Evolutionary conservation across 805 yeast genomes (phyloP), one percentile per base, ranked within the genome.

Genomic region (Kuraishia floccosa): DNA sequence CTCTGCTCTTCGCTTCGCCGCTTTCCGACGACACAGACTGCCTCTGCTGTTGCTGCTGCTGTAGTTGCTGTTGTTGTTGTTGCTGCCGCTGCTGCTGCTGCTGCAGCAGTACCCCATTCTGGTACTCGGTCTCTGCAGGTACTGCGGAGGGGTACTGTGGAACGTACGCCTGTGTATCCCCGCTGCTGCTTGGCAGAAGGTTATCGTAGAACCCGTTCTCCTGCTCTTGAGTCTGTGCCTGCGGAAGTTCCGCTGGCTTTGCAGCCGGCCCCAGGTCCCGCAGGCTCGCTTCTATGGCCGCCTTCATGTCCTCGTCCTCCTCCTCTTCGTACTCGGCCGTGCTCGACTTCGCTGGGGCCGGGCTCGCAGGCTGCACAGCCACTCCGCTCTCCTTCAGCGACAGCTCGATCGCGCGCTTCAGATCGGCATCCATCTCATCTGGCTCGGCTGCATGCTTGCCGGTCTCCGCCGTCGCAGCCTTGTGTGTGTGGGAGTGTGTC

Each of bases 261-360:
- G 27, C 17, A 12, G 11, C 3, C 14, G 19, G 3, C 11, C 11
- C 21, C 48, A 80, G 64, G 35, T 87, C 96, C 32, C 65, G 66
- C 38, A 91, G 62, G 52, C 95, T 84, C 1, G 95, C 95, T 11
- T 81, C 94, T 35, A 91, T 89, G 0, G 97, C 98, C 1, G 91
- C 94, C 49, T 76, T 82, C 75, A 89, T 70, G 23, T 85, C 95
- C 24, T 79, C 89, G 46, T 86, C 94, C 12, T 78, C 82, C 13
- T 80, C 85, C 2, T 72, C 82, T 11, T 52, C 58, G 2, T 38
- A 47, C 4, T 36, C 29, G 3, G 25, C 29, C 3, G 35, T 20
- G 17, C 20, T 32, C 19, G 11, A 25, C 8, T 30, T 24, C 3
- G 20, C 10, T 9, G 11, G 33, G 6, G 24, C 27, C 6, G 28